Base-by-base conservation (phyloP, 768 basidiomycete species). In the Trametes cubensis region DNA sequence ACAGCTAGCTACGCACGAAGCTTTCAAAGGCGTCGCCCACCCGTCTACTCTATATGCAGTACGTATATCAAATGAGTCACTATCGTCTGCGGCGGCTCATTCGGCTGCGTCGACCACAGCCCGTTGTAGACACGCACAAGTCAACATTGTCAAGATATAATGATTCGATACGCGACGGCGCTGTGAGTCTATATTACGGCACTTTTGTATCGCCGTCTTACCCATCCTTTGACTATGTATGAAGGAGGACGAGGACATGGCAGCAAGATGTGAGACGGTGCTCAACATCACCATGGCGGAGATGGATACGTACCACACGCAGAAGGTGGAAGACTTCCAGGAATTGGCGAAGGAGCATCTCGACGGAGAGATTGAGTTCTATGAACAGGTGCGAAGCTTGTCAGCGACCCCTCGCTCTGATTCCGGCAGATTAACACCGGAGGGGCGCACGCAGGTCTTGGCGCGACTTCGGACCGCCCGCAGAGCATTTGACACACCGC, bases 241-340 rank as follows among this genome's bases (percentile, higher is more conserved):
- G 10, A 34, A 89, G 86, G 72, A 80, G 15, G 79, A 88, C 66
- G 85, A 88, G 50, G 86, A 89, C 18, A 75, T 88, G 64, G 85
- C 85, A 2, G 80, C 84, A 3, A 84, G 93, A 20, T 94, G 90
- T 71, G 93, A 95, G 74, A 94, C 93, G 0, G 90, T 94, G 7
- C 76, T 95, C 26, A 94, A 95, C 72, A 86, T 85, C 10, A 94
- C 92, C 2, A 88, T 93, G 85, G 90, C 93, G 0, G 92, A 95
- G 77, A 86, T 94, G 79, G 89, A 91, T 52, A 85, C 82, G 1
- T 90, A 92, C 66, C 90, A 92, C 70, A 74, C 77, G 0, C 89
- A 92, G 72, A 90, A 92, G 72, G 70, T 73, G 7, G 88, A 90
- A 68, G 90, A 93, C 66, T 86, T 94, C 62, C 73, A 77, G 17